phyloP scores from a whole-genome alignment of 495 filamentous ascomycete genomes.

The Annulohypoxylon bovei region DNA sequence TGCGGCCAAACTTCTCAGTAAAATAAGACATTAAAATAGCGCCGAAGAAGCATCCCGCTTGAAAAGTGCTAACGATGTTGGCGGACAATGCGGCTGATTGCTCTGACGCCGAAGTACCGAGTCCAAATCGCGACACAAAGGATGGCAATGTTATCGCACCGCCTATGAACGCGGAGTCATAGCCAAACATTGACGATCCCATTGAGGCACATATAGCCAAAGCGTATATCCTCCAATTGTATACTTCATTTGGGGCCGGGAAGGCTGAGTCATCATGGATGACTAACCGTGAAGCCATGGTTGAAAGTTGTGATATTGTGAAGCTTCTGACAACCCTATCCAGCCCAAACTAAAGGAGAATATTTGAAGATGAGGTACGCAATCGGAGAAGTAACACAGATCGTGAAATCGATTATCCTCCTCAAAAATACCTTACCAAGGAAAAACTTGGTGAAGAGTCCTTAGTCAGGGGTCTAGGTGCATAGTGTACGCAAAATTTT shows the following conservation, averaged over 20 bases:
- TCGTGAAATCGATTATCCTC: too few relatives aligned
- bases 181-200: not conserved
- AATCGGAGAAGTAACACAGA: not conserved
- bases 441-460: not conserved
- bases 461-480: not conserved
- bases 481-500: not conserved
- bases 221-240: not conserved
- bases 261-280: not conserved
- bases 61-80: conserved; percentile 2
- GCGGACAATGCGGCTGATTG: not conserved
- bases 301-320: not conserved
- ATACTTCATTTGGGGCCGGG: not conserved
- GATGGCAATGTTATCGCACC: not conserved
- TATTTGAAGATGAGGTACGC: not conserved
- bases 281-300: not conserved
- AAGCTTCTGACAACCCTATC: not conserved
- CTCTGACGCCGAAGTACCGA: not conserved
- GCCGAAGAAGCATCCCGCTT: conserved; percentile 1
- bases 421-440: not conserved
- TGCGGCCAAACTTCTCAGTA: not conserved
- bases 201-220: conserved; percentile 2
- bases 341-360: not conserved
- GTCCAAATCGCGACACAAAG: not conserved
- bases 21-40: not conserved
- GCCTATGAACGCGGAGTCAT: conserved; percentile 1